Evolutionary conservation across 2,329 filamentous ascomycete species (phyloP), one percentile per base, ranked within the genome.

Genomic region (Penicillium vulpinum): DNA sequence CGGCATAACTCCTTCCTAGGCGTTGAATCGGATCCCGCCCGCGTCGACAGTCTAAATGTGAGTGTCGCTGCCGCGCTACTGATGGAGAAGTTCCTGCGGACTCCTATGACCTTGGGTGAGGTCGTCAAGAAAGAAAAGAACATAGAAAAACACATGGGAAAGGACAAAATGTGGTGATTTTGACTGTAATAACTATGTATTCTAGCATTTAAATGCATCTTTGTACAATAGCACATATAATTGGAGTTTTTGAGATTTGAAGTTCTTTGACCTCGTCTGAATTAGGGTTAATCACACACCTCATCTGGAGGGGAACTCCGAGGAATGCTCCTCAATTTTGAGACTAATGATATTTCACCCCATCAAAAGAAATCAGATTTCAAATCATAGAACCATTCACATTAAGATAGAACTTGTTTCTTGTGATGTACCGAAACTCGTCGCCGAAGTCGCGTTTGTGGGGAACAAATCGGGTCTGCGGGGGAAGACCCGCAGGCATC

Each of bases 41-140:
- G 82, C 1, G 86, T 99, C 3, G 93, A 97, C 74, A 96, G 92
- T 73, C 77, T 99, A 72, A 97, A 99, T 71, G 94, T 97, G 38
- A 91, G 90, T 69, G 92, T 96, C 21, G 93, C 94, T 1, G 86
- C 90, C 7, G 91, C 86, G 1, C 77, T 97, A 47, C 76, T 97
- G 49, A 76, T 76, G 62, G 69, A 77, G 52, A 74, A 68, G 60
- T 75, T 78, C 55, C 62, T 77, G 49, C 70, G 69, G 4, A 62
- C 67, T 26, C 73, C 72, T n/a, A 58, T 75, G 29, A 62, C 63
- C 29, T 50, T 72, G 31, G 62, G 65, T 18, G 59, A 62, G 26
- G 54, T 60, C 24, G 51, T 51, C 11, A 61, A 60, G 46, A 70
- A 68, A 44, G 47, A 55, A 39, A 61, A 53, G 43, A 41, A 35